A percentile compares a stretch with the other conserved stretches of the same genome.
Conservation (phyloP, 2,329 filamentous ascomycete genomes). For the Sarocladium oryzae region DNA sequence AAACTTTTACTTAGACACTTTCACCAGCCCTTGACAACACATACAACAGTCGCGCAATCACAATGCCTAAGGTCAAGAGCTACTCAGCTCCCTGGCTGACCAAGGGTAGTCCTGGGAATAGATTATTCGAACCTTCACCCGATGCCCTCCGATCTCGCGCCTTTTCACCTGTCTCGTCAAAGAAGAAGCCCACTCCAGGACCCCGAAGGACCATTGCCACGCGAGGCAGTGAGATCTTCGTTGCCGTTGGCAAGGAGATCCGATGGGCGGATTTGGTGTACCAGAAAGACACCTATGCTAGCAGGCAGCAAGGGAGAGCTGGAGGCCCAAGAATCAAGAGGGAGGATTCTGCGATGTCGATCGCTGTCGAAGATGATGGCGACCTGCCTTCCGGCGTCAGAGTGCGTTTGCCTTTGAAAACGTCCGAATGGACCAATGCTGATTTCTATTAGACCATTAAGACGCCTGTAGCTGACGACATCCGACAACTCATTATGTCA, state of each 20-base stretch:
- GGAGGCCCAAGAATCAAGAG: conserved; percentile 38
- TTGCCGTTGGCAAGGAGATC: conserved; percentile 82
- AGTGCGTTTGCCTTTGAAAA: conserved; percentile 19
- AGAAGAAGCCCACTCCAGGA: conserved; percentile 37
- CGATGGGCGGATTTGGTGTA: conserved; percentile 82
- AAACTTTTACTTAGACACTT: background rate
- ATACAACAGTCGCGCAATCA: too few species aligned
- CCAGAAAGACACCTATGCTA: conserved; percentile 57
- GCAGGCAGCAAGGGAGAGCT: conserved; percentile 22
- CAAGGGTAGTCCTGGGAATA: conserved; percentile 67
- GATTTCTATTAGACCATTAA: conserved; percentile 57
- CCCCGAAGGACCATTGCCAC: conserved; percentile 66
- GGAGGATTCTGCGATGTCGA: conserved; percentile 35
- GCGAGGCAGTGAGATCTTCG: conserved; percentile 81
- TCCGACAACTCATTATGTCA: conserved; percentile 78
- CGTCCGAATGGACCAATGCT: conserved; percentile 10
- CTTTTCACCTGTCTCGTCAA: conserved; percentile 32
- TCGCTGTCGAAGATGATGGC: conserved; percentile 26
- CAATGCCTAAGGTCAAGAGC: conserved; percentile 79
- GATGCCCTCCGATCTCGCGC: conserved; percentile 33
- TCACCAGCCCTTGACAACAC: too few species aligned
- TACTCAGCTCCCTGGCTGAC: conserved; percentile 86
- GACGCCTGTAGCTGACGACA: conserved; percentile 71
- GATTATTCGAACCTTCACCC: conserved; percentile 58
- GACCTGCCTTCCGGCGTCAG: conserved; percentile 24